Base-by-base conservation (phyloP, 345 rosid genomes). In the Nasturtium officinale region DNA sequence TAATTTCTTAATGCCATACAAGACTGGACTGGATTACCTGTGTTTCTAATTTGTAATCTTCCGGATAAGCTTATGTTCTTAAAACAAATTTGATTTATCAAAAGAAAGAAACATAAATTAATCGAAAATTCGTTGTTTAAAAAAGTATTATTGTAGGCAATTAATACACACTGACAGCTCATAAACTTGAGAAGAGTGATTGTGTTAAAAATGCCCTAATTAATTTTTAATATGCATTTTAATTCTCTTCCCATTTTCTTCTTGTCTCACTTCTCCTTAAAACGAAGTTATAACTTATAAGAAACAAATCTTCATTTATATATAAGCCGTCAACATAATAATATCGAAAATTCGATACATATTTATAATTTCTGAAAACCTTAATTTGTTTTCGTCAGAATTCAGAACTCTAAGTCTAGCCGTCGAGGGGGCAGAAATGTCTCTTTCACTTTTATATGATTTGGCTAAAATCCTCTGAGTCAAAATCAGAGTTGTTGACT, bases 181-280 rank as follows among this genome's bases (percentile, higher is more conserved):
- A 50, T 26, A 32, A 50, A 61, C 61, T 71, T 37, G 16, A 71
- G 60, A 60, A 51, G 40, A 51, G 61, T 26, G 30, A 51, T 11
- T 38, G 67, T 7, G 11, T 50, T 21, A 11, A 61, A 28, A 37
- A 3, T 50, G 75, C 23, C 75, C 20, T 32, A 0, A 5, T 28
- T 23, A 38, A 10, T 38, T 11, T 30, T 65, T 51, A 8, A 40
- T 72, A 0, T 72, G 69, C 21, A 40, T 28, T 72, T n/a, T n/a
- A n/a, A n/a, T 61, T 40, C 68, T 72, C 53, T 61, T 61, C 61
- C 69, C 61, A 72, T 72, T 72, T 71, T 61, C 53, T 72, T 72
- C 76, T 61, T 38, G 45, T 72, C 76, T 61, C 43, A 68, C 68
- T 61, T 71, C 68, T 72, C 69, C 11, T 11, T 37, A 0, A 32